These are phyloP conservation scores for Dissophora ornata DNA, from an alignment of 192 early-diverging fungal species.

Conservation along the genomic window DNA sequence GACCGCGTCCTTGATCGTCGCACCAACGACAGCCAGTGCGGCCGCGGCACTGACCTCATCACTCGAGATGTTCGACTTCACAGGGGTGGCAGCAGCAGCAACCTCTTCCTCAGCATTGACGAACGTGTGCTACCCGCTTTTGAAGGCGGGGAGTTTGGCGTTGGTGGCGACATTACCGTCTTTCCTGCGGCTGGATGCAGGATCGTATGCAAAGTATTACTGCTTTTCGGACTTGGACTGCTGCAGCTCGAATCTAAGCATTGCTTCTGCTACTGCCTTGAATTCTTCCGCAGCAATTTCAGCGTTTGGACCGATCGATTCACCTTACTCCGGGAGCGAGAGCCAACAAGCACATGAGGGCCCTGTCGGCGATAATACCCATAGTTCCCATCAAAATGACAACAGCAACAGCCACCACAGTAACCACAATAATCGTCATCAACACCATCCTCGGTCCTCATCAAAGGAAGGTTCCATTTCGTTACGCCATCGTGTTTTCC, in stretches of 20 bases:
- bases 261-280: neutral
- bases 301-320: constrained; percentile 1
- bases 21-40: neutral
- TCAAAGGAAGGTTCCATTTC: neutral
- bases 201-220: constrained; percentile 21
- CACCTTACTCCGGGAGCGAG: no score
- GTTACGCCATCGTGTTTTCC: constrained; percentile 26
- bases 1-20: neutral
- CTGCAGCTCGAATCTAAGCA: no score
- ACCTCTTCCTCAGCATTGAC: no score
- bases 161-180: constrained; percentile 20
- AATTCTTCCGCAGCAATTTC: neutral
- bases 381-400: no score
- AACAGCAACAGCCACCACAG: neutral
- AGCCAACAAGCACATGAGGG: neutral
- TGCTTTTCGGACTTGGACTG: constrained; percentile 39
- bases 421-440: neutral
- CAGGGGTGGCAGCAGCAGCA: neutral
- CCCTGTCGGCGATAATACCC: neutral
- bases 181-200: constrained; percentile 28
- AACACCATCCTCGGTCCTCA: neutral
- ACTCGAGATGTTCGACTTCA: neutral
- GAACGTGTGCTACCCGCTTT: constrained; percentile 17
- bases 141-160: constrained; percentile 15
- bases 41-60: neutral